phyloP scores from a whole-genome alignment of 371 early-diverging fungal genomes.

The Phascolomyces articulosus region DNA sequence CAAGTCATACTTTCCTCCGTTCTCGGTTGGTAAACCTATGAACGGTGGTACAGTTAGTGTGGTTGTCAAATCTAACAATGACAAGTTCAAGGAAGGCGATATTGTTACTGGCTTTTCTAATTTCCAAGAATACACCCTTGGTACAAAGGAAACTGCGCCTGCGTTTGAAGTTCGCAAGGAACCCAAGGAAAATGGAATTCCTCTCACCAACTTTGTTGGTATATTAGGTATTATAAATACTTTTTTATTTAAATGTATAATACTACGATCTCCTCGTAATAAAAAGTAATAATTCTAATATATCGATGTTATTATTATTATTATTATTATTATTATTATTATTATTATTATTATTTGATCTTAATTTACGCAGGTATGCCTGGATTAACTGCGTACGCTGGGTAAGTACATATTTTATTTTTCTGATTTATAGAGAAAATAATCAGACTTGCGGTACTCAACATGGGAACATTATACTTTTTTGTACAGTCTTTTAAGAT shows the following conservation, averaged over 20 bases:
- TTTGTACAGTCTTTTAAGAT: constrained; percentile 19
- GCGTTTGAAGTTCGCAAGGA: constrained; percentile 39
- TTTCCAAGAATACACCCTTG: constrained; percentile 59
- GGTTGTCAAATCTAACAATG: constrained; percentile 60
- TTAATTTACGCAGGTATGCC: no score
- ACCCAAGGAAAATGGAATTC: constrained; percentile 41
- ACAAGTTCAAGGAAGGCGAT: constrained; percentile 62
- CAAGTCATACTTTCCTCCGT: constrained; percentile 57
- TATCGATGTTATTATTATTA: no score
- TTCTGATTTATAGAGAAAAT: no score
- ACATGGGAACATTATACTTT: no score
- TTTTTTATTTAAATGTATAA: no score
- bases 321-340: no score
- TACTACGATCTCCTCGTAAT: no score
- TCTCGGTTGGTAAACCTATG: constrained; percentile 60
- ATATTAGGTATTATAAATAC: constrained; percentile 59
- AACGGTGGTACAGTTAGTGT: constrained; percentile 61
- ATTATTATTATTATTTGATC: no score
- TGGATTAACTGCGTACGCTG: constrained; percentile 17
- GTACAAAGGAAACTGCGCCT: constrained; percentile 21
- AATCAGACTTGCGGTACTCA: no score
- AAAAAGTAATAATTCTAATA: no score
- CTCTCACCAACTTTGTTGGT: constrained; percentile 56
- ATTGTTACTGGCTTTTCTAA: constrained; percentile 56
- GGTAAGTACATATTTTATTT: no score